Percentiles rank a stretch among this genome's conserved stretches.
Evolutionary conservation across 2,329 filamentous ascomycete genomes (phyloP).

Genomic region (Ophiosphaerella narmari): DNA sequence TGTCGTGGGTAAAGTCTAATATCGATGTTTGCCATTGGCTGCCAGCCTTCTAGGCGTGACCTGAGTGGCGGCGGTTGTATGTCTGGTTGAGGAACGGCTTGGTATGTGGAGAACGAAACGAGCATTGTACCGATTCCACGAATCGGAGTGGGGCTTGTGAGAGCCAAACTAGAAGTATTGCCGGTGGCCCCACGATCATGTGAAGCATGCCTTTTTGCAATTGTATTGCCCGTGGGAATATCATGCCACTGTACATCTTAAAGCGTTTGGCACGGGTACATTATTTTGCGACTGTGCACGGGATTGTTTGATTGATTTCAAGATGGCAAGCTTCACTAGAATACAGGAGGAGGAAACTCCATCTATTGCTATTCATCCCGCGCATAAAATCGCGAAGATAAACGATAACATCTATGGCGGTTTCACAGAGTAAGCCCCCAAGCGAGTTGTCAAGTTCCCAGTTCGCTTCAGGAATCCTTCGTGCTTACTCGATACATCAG

Average conservation of each 20-base stretch:
- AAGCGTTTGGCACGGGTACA: not conserved
- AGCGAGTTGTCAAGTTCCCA: not conserved
- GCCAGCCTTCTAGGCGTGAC: not conserved
- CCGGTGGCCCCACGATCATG: constrained; percentile 11
- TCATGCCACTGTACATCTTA: constrained; percentile 8
- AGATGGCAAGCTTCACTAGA: constrained; percentile 75
- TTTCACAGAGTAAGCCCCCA: constrained; percentile 72
- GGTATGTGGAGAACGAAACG: not conserved
- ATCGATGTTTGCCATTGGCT: not conserved
- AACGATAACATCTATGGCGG: constrained; percentile 82
- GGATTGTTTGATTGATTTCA: not conserved
- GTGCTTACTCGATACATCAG: constrained; percentile 50
- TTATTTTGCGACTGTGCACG: not conserved
- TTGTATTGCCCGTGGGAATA: constrained; percentile 1
- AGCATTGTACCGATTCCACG: constrained; percentile 5
- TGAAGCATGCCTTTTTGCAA: constrained; percentile 12
- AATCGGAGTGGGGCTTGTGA: constrained; percentile 7
- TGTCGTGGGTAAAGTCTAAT: not conserved
- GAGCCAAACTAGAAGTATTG: constrained; percentile 7
- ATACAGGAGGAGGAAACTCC: constrained; percentile 65
- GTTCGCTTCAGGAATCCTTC: constrained; percentile 5
- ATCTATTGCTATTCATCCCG: constrained; percentile 68
- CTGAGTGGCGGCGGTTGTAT: constrained; percentile 5
- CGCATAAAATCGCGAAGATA: constrained; percentile 71
- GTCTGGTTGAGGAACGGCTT: constrained; percentile 1